Evolutionary conservation across 1,284 basidiomycete species (phyloP), one percentile per base, ranked within the genome.

Genomic region (Ceratobasidium sp.): DNA sequence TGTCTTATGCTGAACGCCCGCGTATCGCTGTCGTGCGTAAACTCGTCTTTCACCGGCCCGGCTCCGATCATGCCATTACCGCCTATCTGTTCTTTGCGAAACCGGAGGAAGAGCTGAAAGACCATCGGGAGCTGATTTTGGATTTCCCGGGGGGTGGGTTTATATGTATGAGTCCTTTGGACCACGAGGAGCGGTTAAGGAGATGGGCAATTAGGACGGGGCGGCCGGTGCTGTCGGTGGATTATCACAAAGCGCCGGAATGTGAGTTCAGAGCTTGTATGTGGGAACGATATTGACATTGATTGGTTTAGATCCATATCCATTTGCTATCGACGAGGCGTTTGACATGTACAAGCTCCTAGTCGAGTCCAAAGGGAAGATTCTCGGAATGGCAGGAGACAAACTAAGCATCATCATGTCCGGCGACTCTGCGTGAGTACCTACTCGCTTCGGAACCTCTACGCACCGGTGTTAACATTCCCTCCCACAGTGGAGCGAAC

Each of bases 121-220:
- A 86, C 50, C 84, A 89, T 3, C 92, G 89, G 16, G 93, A 97
- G 76, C 84, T 98, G 23, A 90, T 98, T 57, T 83, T 98, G 30
- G 97, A 99, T 80, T 91, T 95, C 75, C 96, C 96, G 23, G 97
- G 97, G 7, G 97, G 97, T 9, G 97, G 97, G 0, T 98, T 98
- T 81, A 91, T 98, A 64, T 93, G 94, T 44, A 98, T 98, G 96
- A 89, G 87, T 14, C 96, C 96, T 0, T 91, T 93, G 77, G 95
- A 98, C 81, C 97, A 98, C 78, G 96, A 98, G 82, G 97, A 98
- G 79, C 87, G 97, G n/a, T 84, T 98, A 58, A 85, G 93, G 62
- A 86, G 87, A 76, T 97, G 97, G 94, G 92, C 96, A 4, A 85
- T 89, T 49, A 86, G 86, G 73, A 95, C 93, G 0, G 87, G 91